Base-by-base conservation (phyloP, 768 basidiomycete genomes). In the Filobasidium floriforme region DNA sequence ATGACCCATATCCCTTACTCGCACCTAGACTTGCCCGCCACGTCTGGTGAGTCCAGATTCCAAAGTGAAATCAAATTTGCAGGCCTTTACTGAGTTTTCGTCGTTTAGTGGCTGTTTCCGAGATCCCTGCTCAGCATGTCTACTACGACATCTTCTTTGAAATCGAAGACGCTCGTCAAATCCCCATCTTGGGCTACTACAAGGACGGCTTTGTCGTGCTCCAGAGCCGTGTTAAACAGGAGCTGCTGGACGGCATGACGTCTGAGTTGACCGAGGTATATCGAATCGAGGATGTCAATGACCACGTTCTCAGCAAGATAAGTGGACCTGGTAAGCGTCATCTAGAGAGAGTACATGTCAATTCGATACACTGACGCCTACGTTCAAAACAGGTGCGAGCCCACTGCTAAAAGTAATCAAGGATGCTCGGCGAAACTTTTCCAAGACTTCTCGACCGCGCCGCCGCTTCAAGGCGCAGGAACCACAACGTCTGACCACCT, bases 111-210 rank as follows among this genome's bases (percentile, higher is more conserved):
- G 44, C 59, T 37, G 64, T 65, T 44, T 49, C 57, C 1, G 64
- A 65, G 37, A 46, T 57, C 24, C 54, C 64, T 7, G 59, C 64
- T 10, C 43, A 51, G 46, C 29, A 32, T 37, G 44, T 55, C n/a
- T 60, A 60, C 46, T 59, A 65, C 37, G 64, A 65, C 29, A 22
- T 59, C 24, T 65, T 59, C 43, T 65, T 49, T 24, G 64, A 65
- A 26, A 65, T 65, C 44, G 41, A 65, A 29, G 64, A 65, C 14
- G 64, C 57, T 7, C 43, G 64, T 14, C 64, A 59, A 52, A 22
- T 65, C 4, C 64, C 64, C 12, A 59, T 65, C 12, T 26, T 60
- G 18, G 64, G 44, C 1, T 41, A 57, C 22, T 44, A 59, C 57
- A 65, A 65, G 29, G 28, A 44, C 37, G 64, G 59, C n/a, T 52